phyloP scores from a whole-genome alignment of 2,329 filamentous ascomycete genomes.

The Aureobasidium namibiae region DNA sequence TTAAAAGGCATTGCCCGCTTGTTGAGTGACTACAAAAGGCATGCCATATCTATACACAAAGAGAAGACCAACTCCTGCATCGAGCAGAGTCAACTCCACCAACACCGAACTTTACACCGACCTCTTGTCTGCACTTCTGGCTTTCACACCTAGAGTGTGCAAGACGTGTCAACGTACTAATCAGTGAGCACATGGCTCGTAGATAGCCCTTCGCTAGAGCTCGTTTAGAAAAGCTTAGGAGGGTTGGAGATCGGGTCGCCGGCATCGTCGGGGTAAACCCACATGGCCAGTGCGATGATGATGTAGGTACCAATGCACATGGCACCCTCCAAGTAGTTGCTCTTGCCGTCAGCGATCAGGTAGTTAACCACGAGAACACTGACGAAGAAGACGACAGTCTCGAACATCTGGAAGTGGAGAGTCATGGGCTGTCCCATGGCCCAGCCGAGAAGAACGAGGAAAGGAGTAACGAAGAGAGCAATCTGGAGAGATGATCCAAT shows the following conservation, averaged over 20 bases:
- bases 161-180: neutral
- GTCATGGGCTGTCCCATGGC: slow-evolving; percentile 47
- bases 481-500: slow-evolving; percentile 59
- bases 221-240: slow-evolving; percentile 8
- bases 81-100: neutral
- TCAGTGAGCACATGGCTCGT: neutral
- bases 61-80: neutral
- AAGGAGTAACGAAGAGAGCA: slow-evolving; percentile 50
- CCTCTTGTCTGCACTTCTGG: too few relatives aligned
- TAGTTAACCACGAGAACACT: slow-evolving; percentile 83
- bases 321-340: slow-evolving; percentile 78
- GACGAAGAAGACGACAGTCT: slow-evolving; percentile 79
- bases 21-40: neutral
- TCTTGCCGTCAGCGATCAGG: slow-evolving; percentile 73
- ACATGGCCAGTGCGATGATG: slow-evolving; percentile 53
- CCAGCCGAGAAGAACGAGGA: slow-evolving; percentile 50
- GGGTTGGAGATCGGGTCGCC: slow-evolving; percentile 16
- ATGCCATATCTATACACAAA: neutral
- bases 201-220: neutral
- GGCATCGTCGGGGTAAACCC: slow-evolving; percentile 50
- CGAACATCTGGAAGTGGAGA: slow-evolving; percentile 80
- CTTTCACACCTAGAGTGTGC: neutral
- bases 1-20: neutral
- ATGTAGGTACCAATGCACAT: slow-evolving; percentile 48
- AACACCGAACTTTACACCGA: neutral